phyloP scores from a whole-genome alignment of 2,329 filamentous ascomycete species.

The Pseudogymnoascus verrucosus region DNA sequence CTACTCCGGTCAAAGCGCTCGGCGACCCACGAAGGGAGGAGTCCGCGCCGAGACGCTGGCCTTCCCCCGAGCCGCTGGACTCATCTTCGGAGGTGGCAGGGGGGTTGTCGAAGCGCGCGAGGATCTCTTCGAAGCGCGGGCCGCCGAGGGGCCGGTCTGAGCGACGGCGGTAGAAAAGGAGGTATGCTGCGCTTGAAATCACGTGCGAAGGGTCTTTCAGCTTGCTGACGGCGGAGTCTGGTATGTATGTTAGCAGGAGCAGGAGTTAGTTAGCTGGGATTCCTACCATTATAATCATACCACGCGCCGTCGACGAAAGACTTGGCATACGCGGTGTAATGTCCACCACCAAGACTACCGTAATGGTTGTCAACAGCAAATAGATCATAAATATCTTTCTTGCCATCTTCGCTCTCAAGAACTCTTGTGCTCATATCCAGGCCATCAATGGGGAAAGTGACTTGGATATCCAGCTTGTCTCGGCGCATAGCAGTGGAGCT shows the following conservation, averaged over 20 bases:
- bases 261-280: neutral
- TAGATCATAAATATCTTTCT: conserved; percentile 80
- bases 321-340: conserved; percentile 91
- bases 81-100: conserved; percentile 38
- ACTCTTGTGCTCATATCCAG: conserved; percentile 77
- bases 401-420: conserved; percentile 70
- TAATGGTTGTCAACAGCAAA: conserved; percentile 96
- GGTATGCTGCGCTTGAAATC: conserved; percentile 73
- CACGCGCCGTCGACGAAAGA: conserved; percentile 84
- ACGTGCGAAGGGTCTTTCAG: conserved; percentile 52
- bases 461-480: conserved; percentile 84
- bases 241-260: conserved; percentile 33
- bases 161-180: conserved; percentile 90
- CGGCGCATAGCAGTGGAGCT: conserved; percentile 73
- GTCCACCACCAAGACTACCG: conserved; percentile 84
- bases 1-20: conserved; percentile 75
- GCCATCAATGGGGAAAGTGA: conserved; percentile 85
- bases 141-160: conserved; percentile 72
- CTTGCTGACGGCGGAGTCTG: conserved; percentile 67
- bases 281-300: conserved; percentile 94
- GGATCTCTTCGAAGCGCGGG: conserved; percentile 61
- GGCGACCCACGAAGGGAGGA: conserved; percentile 86
- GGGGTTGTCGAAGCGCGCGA: conserved; percentile 52
- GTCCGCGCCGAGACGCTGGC: conserved; percentile 71
- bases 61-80: conserved; percentile 64